Evolutionary conservation across 2,329 filamentous ascomycete genomes (phyloP).

Genomic region (Fusarium concolor): DNA sequence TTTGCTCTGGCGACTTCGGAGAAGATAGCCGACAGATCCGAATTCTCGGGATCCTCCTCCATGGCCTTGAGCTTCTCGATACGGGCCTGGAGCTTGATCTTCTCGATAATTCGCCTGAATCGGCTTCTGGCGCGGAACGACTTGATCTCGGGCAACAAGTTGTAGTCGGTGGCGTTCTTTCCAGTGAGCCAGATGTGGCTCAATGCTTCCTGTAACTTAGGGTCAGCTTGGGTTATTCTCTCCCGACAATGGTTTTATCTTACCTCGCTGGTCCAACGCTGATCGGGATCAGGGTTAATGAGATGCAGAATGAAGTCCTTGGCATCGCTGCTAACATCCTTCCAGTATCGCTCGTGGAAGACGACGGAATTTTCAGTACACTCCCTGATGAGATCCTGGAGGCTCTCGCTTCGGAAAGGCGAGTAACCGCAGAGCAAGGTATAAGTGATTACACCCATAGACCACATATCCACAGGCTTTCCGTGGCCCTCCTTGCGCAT

Average conservation of each 20-base stretch:
- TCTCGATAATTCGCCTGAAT: slow-evolving; percentile 91
- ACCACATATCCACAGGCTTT: slow-evolving; percentile 99
- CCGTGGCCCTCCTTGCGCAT: slow-evolving; percentile 98
- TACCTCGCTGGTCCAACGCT: slow-evolving; percentile 83
- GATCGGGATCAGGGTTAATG: slow-evolving; percentile 80
- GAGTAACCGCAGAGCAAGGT: slow-evolving; percentile 98
- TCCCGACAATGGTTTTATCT: slow-evolving; percentile 40
- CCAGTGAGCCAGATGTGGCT: slow-evolving; percentile 90
- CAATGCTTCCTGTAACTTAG: slow-evolving; percentile 72
- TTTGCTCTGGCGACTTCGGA: slow-evolving; percentile 94
- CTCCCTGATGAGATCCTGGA: slow-evolving; percentile 93
- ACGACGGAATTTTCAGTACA: slow-evolving; percentile 85
- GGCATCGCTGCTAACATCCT: slow-evolving; percentile 93
- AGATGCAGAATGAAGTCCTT: slow-evolving; percentile 92
- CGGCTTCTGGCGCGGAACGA: slow-evolving; percentile 92
- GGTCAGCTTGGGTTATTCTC: slow-evolving; percentile 33
- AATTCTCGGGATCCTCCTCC: slow-evolving; percentile 82
- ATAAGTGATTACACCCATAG: slow-evolving; percentile 97
- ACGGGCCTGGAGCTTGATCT: slow-evolving; percentile 94
- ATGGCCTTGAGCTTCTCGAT: slow-evolving; percentile 95
- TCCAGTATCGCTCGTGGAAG: slow-evolving; percentile 99
- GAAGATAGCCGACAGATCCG: slow-evolving; percentile 76
- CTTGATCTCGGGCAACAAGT: slow-evolving; percentile 96
- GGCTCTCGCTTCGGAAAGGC: slow-evolving; percentile 94
- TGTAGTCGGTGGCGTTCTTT: slow-evolving; percentile 92